Evolutionary conservation across 805 yeast species (phyloP), one percentile per base, ranked within the genome.

Genomic region (Wickerhamomyces kurtzmanii): DNA sequence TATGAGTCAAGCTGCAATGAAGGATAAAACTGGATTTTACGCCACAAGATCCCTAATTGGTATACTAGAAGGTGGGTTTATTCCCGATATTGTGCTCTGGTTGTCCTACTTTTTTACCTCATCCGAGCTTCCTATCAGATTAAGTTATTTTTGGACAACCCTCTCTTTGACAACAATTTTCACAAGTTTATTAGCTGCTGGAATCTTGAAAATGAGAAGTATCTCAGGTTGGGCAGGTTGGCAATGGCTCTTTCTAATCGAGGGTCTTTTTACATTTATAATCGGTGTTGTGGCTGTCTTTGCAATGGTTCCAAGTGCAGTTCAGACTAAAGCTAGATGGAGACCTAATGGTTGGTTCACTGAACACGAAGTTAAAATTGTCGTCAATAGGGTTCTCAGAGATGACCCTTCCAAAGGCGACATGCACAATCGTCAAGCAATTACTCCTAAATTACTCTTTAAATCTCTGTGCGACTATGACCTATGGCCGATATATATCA

Each of bases 331-430:
- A 28, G 48, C 62, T 12, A 57, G 64, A 57, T 61, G 53, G 35
- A 57, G 66, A 20, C 63, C 57, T n/a, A 61, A 66, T 15, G 77
- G 78, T 18, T 62, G 69, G 69, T 61, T 62, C 38, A 64, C 68
- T 6, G 68, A 68, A 4, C 47, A 69, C 21, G 78, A 75, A 34
- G 71, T 67, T 43, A 64, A 65, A 31, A 72, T 75, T 30, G 55
- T 73, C 15, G 79, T 74, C 28, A 74, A 73, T 44, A 55, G 72
- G 32, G 58, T 75, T 3, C 49, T 75, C 28, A 51, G 81, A 38
- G 82, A 76, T 44, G 84, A 75, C 40, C 82, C 83, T n/a, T 47
- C 63, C 11, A 68, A 68, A 52, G 80, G 82, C 11, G 80, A 72
- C 36, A 73, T 74, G 81, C 59, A 73, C 43, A 73, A 74, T 43